Evolutionary conservation across 306 rosid genomes (phyloP), one percentile per base, ranked within the genome.

Genomic region (Adenanthera pavonina): DNA sequence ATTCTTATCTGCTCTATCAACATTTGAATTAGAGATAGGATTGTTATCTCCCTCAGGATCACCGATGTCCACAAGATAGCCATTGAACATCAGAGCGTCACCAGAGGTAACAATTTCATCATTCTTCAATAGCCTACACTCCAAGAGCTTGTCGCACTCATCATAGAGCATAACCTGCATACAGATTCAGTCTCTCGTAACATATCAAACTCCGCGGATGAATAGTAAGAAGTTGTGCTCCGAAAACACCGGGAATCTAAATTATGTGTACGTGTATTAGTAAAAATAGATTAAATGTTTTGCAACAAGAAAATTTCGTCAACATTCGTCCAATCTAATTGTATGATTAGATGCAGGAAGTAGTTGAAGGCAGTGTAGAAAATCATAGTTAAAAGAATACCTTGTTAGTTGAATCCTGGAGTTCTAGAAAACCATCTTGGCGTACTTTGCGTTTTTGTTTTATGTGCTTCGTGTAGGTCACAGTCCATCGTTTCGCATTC

Each of bases 401-500:
- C 99, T 95, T 95, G 84, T 83, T 77, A 80, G 72, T 84, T 65
- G 96, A 78, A 80, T 53, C 49, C 76, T 90, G 80, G 86, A 87
- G 88, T 35, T 84, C 87, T 53, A 92, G 86, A 86, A 88, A 89
- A 52, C 98, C 97, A 62, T 95, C 98, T 81, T 87, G 93, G 80
- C 89, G 90, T 49, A 88, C 92, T 84, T 90, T 92, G 80, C 93
- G 94, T 90, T 93, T 95, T 92, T 89, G 94, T 72, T 82, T 90
- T 76, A 90, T 16, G 82, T 91, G 94, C 87, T 87, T 95, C 1
- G 97, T 88, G 89, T 90, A 92, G 80, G 94, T 95, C 57, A 87
- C 95, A 75, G 72, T 86, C 97, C 98, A 93, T 67, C 92, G 92
- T 81, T 90, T 88, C 83, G 74, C 57, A 47, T 88, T 90, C 82